A percentile compares a stretch with the other conserved stretches of the same genome.
Evolutionary conservation across 352 stramenopile species (phyloP).

Genomic region (Phytophthora palmivora): DNA sequence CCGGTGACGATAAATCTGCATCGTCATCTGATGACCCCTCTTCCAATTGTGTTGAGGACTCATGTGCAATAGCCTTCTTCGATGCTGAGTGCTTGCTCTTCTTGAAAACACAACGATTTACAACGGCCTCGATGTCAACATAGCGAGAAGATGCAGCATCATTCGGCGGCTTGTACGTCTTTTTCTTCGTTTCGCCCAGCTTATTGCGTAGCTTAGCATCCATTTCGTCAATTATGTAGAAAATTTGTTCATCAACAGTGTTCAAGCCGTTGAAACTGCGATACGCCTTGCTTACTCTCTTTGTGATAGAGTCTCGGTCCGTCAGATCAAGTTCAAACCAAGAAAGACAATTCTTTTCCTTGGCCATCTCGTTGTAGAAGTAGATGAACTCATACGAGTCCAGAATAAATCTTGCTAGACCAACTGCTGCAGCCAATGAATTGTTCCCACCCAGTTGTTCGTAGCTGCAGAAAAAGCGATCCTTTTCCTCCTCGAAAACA

Average conservation of each 20-base stretch:
- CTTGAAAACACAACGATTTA: constrained; percentile 34
- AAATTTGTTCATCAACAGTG: constrained; percentile 43
- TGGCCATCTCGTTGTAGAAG: constrained; percentile 45
- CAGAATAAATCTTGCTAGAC: constrained; percentile 41
- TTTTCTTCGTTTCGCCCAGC: constrained; percentile 45
- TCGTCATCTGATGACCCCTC: constrained; percentile 29
- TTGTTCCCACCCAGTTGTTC: constrained; percentile 42
- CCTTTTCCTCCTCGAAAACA: constrained; percentile 52
- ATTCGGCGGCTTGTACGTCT: constrained; percentile 42
- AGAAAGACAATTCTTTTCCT: constrained; percentile 23
- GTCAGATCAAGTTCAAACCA: constrained; percentile 44
- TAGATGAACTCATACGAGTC: constrained; percentile 59
- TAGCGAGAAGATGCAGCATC: constrained; percentile 43
- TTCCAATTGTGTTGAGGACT: constrained; percentile 5
- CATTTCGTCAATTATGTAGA: constrained; percentile 42
- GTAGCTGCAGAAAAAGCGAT: constrained; percentile 44
- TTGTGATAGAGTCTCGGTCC: constrained; percentile 31
- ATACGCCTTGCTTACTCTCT: constrained; percentile 41
- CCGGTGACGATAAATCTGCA: constrained; percentile 27
- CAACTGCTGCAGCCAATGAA: constrained; percentile 29
- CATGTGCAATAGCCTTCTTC: constrained; percentile 1
- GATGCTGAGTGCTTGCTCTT: constrained; percentile 11
- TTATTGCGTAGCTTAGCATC: constrained; percentile 38
- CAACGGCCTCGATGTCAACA: constrained; percentile 45
- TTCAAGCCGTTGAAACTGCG: constrained; percentile 47